Percentiles rank a stretch among this genome's conserved stretches.
Evolutionary conservation across 208 protist species (phyloP).

Genomic region (Crithidia thermophila): DNA sequence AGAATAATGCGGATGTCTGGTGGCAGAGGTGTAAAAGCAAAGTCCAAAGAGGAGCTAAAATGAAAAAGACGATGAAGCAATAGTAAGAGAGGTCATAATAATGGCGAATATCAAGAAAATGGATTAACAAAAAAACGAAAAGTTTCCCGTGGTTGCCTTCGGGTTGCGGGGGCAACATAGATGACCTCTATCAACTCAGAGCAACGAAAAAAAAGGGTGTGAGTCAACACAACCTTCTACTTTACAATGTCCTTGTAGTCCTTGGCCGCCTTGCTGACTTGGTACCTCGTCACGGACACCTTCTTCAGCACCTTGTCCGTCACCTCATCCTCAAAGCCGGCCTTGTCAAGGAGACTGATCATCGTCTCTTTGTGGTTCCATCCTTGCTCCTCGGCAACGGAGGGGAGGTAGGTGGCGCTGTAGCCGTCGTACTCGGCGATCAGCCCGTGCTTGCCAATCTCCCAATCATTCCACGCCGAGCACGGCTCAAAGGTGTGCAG

Average conservation of each 20-base stretch:
- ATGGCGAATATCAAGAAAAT: too few species aligned
- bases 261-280: slow-evolving; percentile 55
- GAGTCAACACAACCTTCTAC: not conserved
- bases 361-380: slow-evolving; percentile 80
- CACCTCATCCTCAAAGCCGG: slow-evolving; percentile 61
- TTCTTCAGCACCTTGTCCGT: slow-evolving; percentile 52
- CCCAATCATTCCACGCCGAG: slow-evolving; percentile 78
- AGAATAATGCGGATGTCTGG: not conserved
- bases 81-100: too few species aligned
- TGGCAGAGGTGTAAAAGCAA: not conserved
- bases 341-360: slow-evolving; percentile 68
- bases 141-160: not conserved
- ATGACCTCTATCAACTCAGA: not conserved
- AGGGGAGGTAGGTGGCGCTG: slow-evolving; percentile 82
- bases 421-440: slow-evolving; percentile 60
- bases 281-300: slow-evolving; percentile 71
- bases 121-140: not conserved
- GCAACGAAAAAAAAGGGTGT: slow-evolving; percentile 4
- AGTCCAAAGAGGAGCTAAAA: not conserved
- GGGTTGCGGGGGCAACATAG: too few species aligned
- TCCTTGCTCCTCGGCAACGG: slow-evolving; percentile 70
- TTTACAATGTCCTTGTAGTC: slow-evolving; percentile 39
- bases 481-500: slow-evolving; percentile 84
- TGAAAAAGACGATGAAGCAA: not conserved
- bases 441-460: slow-evolving; percentile 84